These are phyloP conservation scores for Rhinocladiella mackenziei DNA, from an alignment of 2,329 filamentous ascomycete species.

Conservation along the genomic window DNA sequence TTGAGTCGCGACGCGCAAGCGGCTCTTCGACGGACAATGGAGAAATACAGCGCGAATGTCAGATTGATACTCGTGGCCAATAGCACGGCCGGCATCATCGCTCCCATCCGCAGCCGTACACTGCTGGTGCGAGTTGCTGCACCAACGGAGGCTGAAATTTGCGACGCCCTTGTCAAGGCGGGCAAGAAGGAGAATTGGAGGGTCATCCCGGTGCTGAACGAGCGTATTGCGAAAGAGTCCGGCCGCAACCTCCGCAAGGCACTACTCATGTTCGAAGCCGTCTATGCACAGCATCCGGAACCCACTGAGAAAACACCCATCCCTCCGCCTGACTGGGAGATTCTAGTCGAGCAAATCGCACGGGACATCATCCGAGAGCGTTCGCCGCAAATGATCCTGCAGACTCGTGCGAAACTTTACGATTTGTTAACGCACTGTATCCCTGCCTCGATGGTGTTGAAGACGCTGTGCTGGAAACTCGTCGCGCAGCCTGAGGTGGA, in stretches of 20 bases:
- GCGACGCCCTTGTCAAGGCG: constrained; percentile 63
- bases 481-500: constrained; percentile 69
- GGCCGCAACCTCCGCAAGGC: constrained; percentile 86
- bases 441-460: constrained; percentile 86
- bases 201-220: constrained; percentile 69
- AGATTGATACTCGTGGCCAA: constrained; percentile 89
- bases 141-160: constrained; percentile 81
- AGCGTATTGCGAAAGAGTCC: constrained; percentile 83
- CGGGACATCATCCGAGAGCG: constrained; percentile 90
- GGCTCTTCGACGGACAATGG: constrained; percentile 91
- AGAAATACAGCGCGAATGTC: constrained; percentile 96
- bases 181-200: constrained; percentile 81
- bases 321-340: constrained; percentile 95
- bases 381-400: constrained; percentile 80
- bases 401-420: constrained; percentile 91
- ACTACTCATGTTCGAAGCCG: constrained; percentile 92
- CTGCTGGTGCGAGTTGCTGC: constrained; percentile 88
- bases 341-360: constrained; percentile 82
- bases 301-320: constrained; percentile 70
- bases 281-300: constrained; percentile 81
- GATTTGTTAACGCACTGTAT: constrained; percentile 97
- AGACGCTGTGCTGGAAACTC: constrained; percentile 91
- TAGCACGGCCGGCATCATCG: constrained; percentile 96
- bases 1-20: constrained; percentile 92
- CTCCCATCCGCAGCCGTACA: constrained; percentile 90